Percentiles rank a stretch among this genome's conserved stretches.
phyloP scores from a whole-genome alignment of 805 yeast species.

The Peterozyma xylosa region DNA sequence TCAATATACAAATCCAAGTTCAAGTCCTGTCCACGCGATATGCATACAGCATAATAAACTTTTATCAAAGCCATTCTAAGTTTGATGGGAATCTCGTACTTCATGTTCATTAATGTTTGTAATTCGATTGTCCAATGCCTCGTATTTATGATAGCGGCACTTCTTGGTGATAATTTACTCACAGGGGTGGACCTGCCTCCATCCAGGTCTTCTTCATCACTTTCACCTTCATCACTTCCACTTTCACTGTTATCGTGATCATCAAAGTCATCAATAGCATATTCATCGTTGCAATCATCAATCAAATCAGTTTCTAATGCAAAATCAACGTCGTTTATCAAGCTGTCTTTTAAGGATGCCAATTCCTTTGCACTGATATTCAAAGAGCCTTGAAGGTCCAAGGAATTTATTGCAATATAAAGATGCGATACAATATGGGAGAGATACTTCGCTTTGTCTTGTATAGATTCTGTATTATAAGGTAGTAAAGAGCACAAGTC shows the following conservation, averaged over 20 bases:
- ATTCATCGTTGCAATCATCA: conserved; percentile 22
- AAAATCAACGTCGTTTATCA: conserved; percentile 32
- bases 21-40: conserved; percentile 65
- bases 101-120: conserved; percentile 68
- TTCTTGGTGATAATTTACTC: conserved; percentile 54
- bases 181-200: conserved; percentile 37
- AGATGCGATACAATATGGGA: conserved; percentile 76
- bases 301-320: conserved; percentile 49
- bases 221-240: conserved; percentile 29
- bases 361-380: conserved; percentile 63
- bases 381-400: conserved; percentile 67
- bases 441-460: conserved; percentile 65
- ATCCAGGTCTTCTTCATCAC: conserved; percentile 25
- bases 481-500: conserved; percentile 42
- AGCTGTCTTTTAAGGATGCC: conserved; percentile 29
- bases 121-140: conserved; percentile 86
- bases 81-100: conserved; percentile 68
- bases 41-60: conserved; percentile 64
- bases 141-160: conserved; percentile 69
- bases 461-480: conserved; percentile 60
- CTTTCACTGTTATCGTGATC: conserved; percentile 27
- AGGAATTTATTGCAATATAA: conserved; percentile 66
- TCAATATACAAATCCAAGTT: conserved; percentile 54
- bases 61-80: conserved; percentile 54
- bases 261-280: conserved; percentile 15